Base-by-base conservation (phyloP, 176 grass and related monocot species). In the Aegilops speltoides region DNA sequence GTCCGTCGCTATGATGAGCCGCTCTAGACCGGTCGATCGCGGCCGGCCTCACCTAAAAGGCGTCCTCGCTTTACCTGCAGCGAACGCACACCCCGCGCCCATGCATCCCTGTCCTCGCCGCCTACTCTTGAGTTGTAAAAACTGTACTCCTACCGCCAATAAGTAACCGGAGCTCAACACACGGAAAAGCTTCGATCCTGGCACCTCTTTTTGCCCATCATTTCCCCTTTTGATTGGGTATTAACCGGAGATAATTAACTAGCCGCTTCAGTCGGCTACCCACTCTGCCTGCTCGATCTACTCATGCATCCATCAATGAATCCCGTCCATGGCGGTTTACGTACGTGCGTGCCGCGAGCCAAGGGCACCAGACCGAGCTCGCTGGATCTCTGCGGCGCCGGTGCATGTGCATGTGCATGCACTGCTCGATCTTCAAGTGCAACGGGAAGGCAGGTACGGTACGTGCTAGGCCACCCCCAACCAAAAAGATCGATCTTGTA, bases 1-100 rank as follows among this genome's bases (percentile, higher is more conserved):
- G 52, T 64, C 73, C 56, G 79, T 64, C 37, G 54, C 19, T 1
- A 57, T 57, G 54, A 82, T n/a, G 83, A 52, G 52, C 63, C 64
- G 64, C 50, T 15, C 1, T 28, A 57, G 54, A 2, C 54, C 7
- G 17, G 7, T 15, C 46, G 6, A 56, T 20, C 17, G 13, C 40
- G 10, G 38, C 38, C 15, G 1, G 54, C 48, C 56, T 65, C 87
- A 85, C 82, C 77, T 83, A 57, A 90, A 86, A 87, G 64, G 7
- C 7, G 5, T 43, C 14, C 1, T 26, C 10, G 60, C 10, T 79
- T 86, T 63, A 4, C 14, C 25, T 56, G 22, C 16, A 32, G 57
- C 43, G 46, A 31, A 54, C 43, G 48, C 13, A 17, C 32, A 19
- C 33, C 45, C 25, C 23, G 56, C 56, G 8, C 77, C 10, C 70